Conservation (phyloP, 1,284 basidiomycete genomes). For the Fomitiporia mediterranea region DNA sequence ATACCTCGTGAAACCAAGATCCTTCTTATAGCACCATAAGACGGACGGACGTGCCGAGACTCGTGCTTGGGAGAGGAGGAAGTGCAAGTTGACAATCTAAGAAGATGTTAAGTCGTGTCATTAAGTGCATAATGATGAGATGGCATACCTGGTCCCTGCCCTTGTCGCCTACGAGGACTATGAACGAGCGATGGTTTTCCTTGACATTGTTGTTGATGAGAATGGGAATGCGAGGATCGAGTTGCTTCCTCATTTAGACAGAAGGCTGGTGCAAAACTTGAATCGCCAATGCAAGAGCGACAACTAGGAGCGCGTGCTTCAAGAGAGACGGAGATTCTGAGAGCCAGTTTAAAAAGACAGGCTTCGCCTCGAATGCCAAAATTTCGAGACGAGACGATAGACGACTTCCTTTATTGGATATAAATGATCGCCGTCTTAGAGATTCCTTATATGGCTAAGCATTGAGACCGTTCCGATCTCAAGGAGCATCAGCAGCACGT, state of each 20-base stretch:
- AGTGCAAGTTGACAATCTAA: conserved; percentile 94
- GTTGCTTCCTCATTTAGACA: conserved; percentile 70
- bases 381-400: too few species aligned
- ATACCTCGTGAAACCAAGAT: conserved; percentile 88
- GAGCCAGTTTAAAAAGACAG: too few species aligned
- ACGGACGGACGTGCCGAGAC: conserved; percentile 88
- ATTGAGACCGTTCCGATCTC: too few species aligned
- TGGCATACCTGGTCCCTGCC: conserved; percentile 80
- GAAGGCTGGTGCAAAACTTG: too few species aligned
- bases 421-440: too few species aligned
- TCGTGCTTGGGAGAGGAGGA: conserved; percentile 86
- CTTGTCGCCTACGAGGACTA: conserved; percentile 95
- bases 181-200: conserved; percentile 91
- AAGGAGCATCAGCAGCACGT: too few species aligned
- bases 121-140: neutral
- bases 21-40: conserved; percentile 97
- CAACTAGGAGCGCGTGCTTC: too few species aligned
- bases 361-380: too few species aligned
- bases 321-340: too few species aligned
- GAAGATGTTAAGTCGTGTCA: neutral
- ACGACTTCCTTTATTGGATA: too few species aligned
- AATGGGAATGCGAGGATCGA: conserved; percentile 90
- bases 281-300: too few species aligned
- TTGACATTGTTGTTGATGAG: conserved; percentile 94
- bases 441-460: too few species aligned